A percentile compares a stretch with the other conserved stretches of the same genome.
These are phyloP conservation scores for Eragrostis curvula DNA, from an alignment of 176 grass and related monocot species.

Conservation along the genomic window DNA sequence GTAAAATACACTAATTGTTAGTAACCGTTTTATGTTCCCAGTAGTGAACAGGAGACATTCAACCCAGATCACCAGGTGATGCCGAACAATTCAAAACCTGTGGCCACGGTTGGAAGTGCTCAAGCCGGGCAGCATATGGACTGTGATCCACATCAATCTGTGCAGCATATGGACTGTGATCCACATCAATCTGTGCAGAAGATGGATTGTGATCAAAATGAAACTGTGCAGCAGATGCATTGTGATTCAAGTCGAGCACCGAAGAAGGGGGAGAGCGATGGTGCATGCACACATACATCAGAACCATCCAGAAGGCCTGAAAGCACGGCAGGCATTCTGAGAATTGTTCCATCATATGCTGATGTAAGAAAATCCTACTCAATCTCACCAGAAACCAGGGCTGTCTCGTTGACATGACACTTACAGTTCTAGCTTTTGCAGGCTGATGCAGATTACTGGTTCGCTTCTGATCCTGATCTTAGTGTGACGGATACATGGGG, in stretches of 20 bases:
- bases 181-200: constrained; percentile 15
- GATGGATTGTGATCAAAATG: constrained; percentile 45
- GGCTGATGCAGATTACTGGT: constrained; percentile 89
- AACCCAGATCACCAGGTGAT: constrained; percentile 28
- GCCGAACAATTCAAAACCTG: constrained; percentile 22
- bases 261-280: constrained; percentile 36
- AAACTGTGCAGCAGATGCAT: constrained; percentile 36
- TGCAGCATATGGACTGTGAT: constrained; percentile 40
- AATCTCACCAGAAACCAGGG: not conserved
- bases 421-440: constrained; percentile 54
- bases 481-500: constrained; percentile 77
- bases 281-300: constrained; percentile 35
- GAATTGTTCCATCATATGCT: constrained; percentile 64
- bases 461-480: constrained; percentile 55
- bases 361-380: constrained; percentile 54
- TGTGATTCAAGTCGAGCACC: constrained; percentile 37
- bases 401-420: not conserved
- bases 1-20: constrained; percentile 1
- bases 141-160: constrained; percentile 31
- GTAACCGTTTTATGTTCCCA: constrained; percentile 2
- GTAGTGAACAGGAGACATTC: constrained; percentile 53
- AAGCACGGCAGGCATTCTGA: constrained; percentile 57
- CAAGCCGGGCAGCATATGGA: constrained; percentile 37
- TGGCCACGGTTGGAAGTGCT: constrained; percentile 22
- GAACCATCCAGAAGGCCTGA: constrained; percentile 57